Conservation (phyloP, 495 filamentous ascomycete genomes). For the Penicillium pancosmium region DNA sequence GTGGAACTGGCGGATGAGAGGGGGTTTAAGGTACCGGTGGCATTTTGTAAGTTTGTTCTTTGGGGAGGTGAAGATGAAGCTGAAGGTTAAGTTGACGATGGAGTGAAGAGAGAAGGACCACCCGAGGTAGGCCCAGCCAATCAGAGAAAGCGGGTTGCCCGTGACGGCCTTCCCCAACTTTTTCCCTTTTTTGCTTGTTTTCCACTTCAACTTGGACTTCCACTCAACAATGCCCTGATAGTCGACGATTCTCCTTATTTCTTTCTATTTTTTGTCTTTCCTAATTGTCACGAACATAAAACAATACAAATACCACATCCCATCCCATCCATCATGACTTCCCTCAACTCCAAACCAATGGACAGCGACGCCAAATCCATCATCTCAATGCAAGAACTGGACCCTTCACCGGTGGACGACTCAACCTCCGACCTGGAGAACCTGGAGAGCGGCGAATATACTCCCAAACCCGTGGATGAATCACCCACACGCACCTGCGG, state of each 20-base stretch:
- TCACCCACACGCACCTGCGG: slow-evolving; percentile 19
- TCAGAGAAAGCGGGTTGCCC: slow-evolving; percentile 16
- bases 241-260: slow-evolving; percentile 3
- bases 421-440: slow-evolving; percentile 51
- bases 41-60: slow-evolving; percentile 6
- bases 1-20: background rate
- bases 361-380: slow-evolving; percentile 51
- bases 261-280: background rate
- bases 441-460: slow-evolving; percentile 58
- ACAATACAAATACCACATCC: background rate
- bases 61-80: background rate
- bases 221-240: background rate
- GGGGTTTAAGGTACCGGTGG: slow-evolving; percentile 11
- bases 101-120: background rate
- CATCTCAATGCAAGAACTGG: slow-evolving; percentile 73
- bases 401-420: slow-evolving; percentile 79
- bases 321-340: background rate
- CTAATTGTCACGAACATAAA: background rate
- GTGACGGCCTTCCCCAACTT: slow-evolving; percentile 3
- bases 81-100: slow-evolving; percentile 8
- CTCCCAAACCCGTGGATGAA: slow-evolving; percentile 40
- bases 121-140: slow-evolving; percentile 4
- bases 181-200: slow-evolving; percentile 19
- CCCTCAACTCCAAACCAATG: slow-evolving; percentile 26
- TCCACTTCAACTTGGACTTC: slow-evolving; percentile 8